phyloP scores from a whole-genome alignment of 1,284 basidiomycete species.

The Cryptococcus sp. region DNA sequence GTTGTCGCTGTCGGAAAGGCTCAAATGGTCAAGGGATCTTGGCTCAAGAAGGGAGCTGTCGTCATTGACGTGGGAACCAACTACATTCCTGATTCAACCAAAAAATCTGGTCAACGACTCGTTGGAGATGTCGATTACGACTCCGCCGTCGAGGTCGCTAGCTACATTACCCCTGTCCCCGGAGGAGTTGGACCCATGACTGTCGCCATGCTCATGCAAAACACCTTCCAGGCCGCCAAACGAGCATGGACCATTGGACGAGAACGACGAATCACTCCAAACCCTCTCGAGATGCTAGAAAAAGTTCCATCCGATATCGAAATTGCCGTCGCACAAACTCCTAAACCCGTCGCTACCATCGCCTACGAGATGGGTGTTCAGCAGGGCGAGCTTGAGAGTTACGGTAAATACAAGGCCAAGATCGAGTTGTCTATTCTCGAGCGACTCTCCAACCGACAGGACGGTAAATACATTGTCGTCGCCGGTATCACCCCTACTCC shows the following conservation, averaged over 20 bases:
- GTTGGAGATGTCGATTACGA: conserved; percentile 94
- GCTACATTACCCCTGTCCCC: conserved; percentile 93
- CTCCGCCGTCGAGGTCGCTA: conserved; percentile 70
- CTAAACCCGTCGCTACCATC: conserved; percentile 79
- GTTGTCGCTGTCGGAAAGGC: conserved; percentile 91
- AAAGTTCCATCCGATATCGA: conserved; percentile 94
- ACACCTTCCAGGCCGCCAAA: conserved; percentile 81
- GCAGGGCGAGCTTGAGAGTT: conserved; percentile 84
- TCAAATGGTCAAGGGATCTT: conserved; percentile 84
- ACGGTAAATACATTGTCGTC: conserved; percentile 97
- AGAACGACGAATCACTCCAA: conserved; percentile 64
- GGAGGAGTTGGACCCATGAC: conserved; percentile 99
- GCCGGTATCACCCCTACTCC: conserved; percentile 98
- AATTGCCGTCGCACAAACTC: conserved; percentile 91
- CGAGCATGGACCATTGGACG: conserved; percentile 68
- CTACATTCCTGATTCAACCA: conserved; percentile 82
- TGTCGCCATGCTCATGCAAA: conserved; percentile 96
- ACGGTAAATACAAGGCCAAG: conserved; percentile 97
- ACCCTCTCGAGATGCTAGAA: conserved; percentile 68
- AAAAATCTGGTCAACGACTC: conserved; percentile 92
- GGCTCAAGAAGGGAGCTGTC: conserved; percentile 91
- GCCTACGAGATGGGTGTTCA: conserved; percentile 86
- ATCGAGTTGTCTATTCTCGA: conserved; percentile 86
- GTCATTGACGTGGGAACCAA: conserved; percentile 98
- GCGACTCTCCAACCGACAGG: conserved; percentile 74